A percentile compares a stretch with the other conserved stretches of the same genome.
phyloP scores from a whole-genome alignment of 257 asterid species.

The Capsicum rhomboideum region DNA sequence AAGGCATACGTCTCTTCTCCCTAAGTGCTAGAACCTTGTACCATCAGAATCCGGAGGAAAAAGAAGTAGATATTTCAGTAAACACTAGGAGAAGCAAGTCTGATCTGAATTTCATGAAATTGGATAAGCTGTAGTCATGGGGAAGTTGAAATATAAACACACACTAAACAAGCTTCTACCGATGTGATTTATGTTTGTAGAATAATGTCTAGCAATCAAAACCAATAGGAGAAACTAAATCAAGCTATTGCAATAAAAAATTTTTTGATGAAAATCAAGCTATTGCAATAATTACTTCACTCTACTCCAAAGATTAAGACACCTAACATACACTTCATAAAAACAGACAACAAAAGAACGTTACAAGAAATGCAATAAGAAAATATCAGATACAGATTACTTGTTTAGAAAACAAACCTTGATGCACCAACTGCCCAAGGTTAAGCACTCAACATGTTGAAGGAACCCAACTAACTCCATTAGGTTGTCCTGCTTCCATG shows the following conservation, averaged over 20 bases:
- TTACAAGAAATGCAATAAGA: too few relatives aligned
- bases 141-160: background rate
- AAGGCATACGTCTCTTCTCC: background rate
- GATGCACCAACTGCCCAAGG: background rate
- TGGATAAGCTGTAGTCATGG: background rate
- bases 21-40: background rate
- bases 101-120: background rate
- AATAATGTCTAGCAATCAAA: too few relatives aligned
- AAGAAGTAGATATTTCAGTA: background rate
- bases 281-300: too few relatives aligned
- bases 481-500: too few relatives aligned
- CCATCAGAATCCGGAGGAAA: background rate
- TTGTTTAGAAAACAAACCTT: background rate
- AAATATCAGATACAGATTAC: background rate
- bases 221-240: too few relatives aligned
- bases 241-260: too few relatives aligned
- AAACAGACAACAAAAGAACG: too few relatives aligned
- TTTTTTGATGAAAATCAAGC: too few relatives aligned
- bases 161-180: background rate
- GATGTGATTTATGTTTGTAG: too few relatives aligned
- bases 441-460: conserved; percentile 1
- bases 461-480: background rate
- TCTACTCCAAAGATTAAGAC: too few relatives aligned
- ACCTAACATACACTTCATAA: too few relatives aligned
- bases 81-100: background rate